phyloP scores from a whole-genome alignment of 2,329 filamentous ascomycete genomes.

The Paecilomyces fulvus region DNA sequence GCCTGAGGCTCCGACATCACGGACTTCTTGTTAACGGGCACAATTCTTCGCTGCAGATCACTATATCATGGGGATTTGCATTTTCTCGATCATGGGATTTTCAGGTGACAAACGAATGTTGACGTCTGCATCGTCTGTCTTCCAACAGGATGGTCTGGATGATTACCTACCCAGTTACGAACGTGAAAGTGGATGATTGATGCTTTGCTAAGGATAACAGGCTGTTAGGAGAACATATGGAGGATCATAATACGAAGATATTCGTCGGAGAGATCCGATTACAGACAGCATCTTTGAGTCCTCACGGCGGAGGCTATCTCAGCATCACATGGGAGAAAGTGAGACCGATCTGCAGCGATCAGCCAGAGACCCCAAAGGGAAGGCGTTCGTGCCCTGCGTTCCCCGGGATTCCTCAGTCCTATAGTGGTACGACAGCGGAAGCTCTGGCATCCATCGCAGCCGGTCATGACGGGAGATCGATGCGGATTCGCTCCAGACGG shows the following conservation, averaged over 20 bases:
- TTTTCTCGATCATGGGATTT: background rate
- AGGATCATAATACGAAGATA: background rate
- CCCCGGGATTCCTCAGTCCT: background rate
- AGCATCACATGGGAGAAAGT: background rate
- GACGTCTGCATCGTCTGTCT: background rate
- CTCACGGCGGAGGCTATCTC: background rate
- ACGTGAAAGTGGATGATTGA: background rate
- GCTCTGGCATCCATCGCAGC: background rate
- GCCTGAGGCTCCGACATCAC: background rate
- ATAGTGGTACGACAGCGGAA: background rate
- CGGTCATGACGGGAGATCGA: background rate
- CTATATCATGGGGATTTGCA: background rate
- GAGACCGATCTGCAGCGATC: background rate
- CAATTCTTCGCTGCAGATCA: background rate
- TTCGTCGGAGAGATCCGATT: background rate
- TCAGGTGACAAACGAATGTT: background rate
- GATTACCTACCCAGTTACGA: background rate
- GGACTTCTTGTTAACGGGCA: background rate
- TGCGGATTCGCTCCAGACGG: background rate
- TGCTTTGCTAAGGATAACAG: background rate
- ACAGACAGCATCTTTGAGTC: background rate
- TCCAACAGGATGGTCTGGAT: background rate
- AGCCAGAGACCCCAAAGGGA: background rate
- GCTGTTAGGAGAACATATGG: background rate
- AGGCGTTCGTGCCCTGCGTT: background rate